Evolutionary conservation across 176 grass and related monocot genomes (phyloP).

Genomic region (Canna indica): DNA sequence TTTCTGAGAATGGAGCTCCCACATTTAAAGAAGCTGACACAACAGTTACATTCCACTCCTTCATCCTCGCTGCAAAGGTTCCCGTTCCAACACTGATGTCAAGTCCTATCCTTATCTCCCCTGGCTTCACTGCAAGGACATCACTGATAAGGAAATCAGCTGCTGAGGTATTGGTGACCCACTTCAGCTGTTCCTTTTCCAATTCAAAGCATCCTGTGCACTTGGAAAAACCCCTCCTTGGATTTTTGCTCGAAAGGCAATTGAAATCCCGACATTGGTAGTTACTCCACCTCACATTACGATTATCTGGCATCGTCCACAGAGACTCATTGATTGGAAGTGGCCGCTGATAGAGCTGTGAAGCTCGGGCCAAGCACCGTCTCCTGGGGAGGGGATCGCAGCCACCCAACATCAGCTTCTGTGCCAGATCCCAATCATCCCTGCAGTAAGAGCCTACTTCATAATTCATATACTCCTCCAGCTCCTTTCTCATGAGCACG

Average conservation of each 20-base stretch:
- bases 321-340: conserved; percentile 50
- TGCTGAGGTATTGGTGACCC: conserved; percentile 36
- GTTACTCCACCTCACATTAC: conserved; percentile 68
- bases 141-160: conserved; percentile 52
- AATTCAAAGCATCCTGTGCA: conserved; percentile 87
- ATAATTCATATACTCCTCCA: conserved; percentile 69
- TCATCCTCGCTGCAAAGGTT: conserved; percentile 79
- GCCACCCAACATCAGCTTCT: conserved; percentile 60
- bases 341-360: conserved; percentile 44
- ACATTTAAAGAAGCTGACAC: conserved; percentile 57
- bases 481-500: conserved; percentile 41
- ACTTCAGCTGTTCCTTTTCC: conserved; percentile 52
- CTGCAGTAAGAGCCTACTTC: conserved; percentile 50
- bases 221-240: conserved; percentile 40
- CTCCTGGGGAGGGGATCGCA: conserved; percentile 79
- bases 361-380: conserved; percentile 59
- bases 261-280: conserved; percentile 63
- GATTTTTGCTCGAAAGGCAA: conserved; percentile 59
- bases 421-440: conserved; percentile 72
- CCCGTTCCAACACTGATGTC: conserved; percentile 71
- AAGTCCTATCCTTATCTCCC: conserved; percentile 61
- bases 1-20: conserved; percentile 78
- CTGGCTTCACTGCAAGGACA: conserved; percentile 63
- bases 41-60: conserved; percentile 53
- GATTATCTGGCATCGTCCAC: conserved; percentile 55